Conservation (phyloP, 441 rosid genomes). For the Populus hybrid region DNA sequence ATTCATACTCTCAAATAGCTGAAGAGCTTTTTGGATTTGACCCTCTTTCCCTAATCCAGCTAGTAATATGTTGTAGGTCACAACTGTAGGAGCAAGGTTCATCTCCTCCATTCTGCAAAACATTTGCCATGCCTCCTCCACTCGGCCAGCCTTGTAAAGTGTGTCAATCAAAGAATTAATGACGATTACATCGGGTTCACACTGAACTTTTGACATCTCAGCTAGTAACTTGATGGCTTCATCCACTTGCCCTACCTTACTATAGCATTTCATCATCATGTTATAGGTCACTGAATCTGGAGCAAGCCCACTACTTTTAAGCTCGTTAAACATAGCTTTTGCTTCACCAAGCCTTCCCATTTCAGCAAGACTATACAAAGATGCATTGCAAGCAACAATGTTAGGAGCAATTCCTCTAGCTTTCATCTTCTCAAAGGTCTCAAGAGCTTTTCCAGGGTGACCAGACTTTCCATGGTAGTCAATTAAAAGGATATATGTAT, state of each 20-base stretch:
- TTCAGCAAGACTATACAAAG: slow-evolving; percentile 77
- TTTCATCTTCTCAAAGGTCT: slow-evolving; percentile 82
- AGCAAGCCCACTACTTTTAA: slow-evolving; percentile 57
- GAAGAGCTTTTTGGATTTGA: slow-evolving; percentile 53
- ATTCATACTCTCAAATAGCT: slow-evolving; percentile 60
- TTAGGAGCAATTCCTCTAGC: slow-evolving; percentile 71
- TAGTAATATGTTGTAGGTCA: slow-evolving; percentile 80
- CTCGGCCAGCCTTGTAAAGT: slow-evolving; percentile 74
- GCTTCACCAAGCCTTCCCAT: slow-evolving; percentile 69
- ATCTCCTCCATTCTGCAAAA: slow-evolving; percentile 59
- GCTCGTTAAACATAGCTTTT: slow-evolving; percentile 57
- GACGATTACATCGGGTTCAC: slow-evolving; percentile 77
- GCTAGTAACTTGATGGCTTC: slow-evolving; percentile 70
- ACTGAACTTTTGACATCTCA: slow-evolving; percentile 64
- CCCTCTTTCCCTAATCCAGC: slow-evolving; percentile 78
- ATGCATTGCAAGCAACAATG: slow-evolving; percentile 84
- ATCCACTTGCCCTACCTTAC: slow-evolving; percentile 72
- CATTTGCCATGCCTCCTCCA: slow-evolving; percentile 85
- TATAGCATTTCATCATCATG: slow-evolving; percentile 95
- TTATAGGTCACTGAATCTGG: slow-evolving; percentile 89
- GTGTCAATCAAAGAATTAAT: slow-evolving; percentile 73
- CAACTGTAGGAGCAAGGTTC: slow-evolving; percentile 77
- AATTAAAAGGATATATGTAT: slow-evolving; percentile 75
- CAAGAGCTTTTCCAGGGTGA: slow-evolving; percentile 57
- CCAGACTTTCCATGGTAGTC: slow-evolving; percentile 87